These are phyloP conservation scores for Apiotrichum mycotoxinovorans DNA, from an alignment of 1,284 basidiomycete species.

Conservation along the genomic window DNA sequence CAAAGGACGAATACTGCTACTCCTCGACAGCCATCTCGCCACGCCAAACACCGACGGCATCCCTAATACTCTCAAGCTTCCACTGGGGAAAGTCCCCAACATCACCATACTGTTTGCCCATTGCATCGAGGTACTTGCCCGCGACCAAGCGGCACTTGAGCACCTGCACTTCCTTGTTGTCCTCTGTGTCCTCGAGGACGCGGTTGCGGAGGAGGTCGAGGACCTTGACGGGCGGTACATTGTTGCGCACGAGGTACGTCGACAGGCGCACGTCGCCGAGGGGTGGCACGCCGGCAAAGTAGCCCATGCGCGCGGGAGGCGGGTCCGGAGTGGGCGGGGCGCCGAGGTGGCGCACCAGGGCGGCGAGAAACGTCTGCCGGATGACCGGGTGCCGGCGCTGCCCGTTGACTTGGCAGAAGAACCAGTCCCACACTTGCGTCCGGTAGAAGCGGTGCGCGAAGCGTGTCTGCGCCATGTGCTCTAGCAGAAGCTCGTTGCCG, in stretches of 20 bases:
- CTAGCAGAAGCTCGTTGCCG: conserved; percentile 11
- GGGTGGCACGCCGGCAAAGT: neutral
- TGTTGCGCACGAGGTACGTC: conserved; percentile 23
- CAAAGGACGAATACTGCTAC: no score
- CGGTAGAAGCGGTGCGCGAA: conserved; percentile 33
- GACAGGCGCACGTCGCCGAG: conserved; percentile 1
- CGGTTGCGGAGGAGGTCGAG: conserved; percentile 24
- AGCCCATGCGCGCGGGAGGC: neutral
- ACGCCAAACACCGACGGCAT: conserved; percentile 27
- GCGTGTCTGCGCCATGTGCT: conserved; percentile 24
- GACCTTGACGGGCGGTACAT: conserved; percentile 26
- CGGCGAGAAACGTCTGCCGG: conserved; percentile 32
- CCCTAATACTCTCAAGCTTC: conserved; percentile 30
- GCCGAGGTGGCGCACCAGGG: conserved; percentile 3
- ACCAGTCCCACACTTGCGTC: conserved; percentile 24
- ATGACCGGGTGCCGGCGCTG: conserved; percentile 34
- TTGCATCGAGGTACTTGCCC: conserved; percentile 16
- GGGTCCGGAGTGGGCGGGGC: neutral
- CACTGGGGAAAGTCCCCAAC: conserved; percentile 11
- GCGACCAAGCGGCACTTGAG: conserved; percentile 26
- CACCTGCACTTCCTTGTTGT: neutral
- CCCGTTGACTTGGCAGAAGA: conserved; percentile 12
- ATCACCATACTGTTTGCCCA: conserved; percentile 19
- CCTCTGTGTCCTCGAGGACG: neutral
- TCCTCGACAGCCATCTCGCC: neutral